Evolutionary conservation across 345 rosid species (phyloP).

Genomic region (Citropsis articulata): DNA sequence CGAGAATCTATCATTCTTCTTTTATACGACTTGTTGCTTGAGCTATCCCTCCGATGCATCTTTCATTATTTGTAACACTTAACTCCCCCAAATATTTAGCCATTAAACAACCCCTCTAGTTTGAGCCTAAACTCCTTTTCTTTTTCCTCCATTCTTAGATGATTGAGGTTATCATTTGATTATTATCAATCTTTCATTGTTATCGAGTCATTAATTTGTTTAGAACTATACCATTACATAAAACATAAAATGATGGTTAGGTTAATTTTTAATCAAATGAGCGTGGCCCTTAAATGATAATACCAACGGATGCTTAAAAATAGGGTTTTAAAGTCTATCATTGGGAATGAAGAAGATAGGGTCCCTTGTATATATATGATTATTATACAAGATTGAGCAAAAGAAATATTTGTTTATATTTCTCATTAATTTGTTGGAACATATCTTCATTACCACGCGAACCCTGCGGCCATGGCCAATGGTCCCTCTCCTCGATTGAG

Average conservation of each 20-base stretch:
- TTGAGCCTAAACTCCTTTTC: background rate
- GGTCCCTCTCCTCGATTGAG: slow-evolving; percentile 18
- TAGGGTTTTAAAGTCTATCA: slow-evolving; percentile 6
- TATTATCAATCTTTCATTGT: too few relatives aligned
- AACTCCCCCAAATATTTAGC: background rate
- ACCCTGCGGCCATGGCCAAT: background rate
- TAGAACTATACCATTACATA: too few relatives aligned
- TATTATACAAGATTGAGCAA: slow-evolving; percentile 8
- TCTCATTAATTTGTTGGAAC: background rate
- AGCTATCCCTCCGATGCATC: background rate
- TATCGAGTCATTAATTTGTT: too few relatives aligned
- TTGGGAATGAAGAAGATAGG: slow-evolving; percentile 7
- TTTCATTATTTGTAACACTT: background rate
- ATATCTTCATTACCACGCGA: slow-evolving; percentile 19
- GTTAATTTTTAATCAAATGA: background rate
- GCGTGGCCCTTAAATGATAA: background rate
- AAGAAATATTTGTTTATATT: background rate
- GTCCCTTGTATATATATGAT: slow-evolving; percentile 7
- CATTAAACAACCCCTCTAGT: background rate
- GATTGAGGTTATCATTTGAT: too few relatives aligned
- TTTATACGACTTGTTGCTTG: background rate
- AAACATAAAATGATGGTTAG: too few relatives aligned
- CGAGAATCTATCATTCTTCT: too few relatives aligned
- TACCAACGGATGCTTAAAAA: slow-evolving; percentile 6
- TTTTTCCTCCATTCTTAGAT: background rate